Evolutionary conservation across 345 rosid species (phyloP).

Genomic region (Clausena lansium): DNA sequence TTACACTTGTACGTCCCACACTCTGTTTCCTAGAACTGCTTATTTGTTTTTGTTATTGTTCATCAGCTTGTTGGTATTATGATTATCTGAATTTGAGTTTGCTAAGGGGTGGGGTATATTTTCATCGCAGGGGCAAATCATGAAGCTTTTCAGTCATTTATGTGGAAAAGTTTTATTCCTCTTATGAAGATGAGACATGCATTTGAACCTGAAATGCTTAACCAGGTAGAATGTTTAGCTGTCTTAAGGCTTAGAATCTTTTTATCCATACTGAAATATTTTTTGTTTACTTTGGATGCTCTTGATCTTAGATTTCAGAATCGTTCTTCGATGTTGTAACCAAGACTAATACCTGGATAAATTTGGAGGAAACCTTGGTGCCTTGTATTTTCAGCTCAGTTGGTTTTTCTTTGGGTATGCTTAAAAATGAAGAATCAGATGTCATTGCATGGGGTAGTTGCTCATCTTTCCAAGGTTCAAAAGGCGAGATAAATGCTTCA

Average conservation of each 20-base stretch:
- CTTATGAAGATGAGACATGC: slow-evolving; percentile 55
- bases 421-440: slow-evolving; percentile 45
- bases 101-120: slow-evolving; percentile 2
- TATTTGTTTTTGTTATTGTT: background rate
- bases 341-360: slow-evolving; percentile 52
- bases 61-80: background rate
- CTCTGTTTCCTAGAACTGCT: background rate
- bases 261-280: slow-evolving; percentile 17
- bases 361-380: slow-evolving; percentile 61
- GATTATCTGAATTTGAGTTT: background rate
- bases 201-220: slow-evolving; percentile 64
- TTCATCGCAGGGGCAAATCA: slow-evolving; percentile 36
- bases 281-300: slow-evolving; percentile 20
- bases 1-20: background rate
- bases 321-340: slow-evolving; percentile 61
- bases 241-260: slow-evolving; percentile 1
- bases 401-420: slow-evolving; percentile 48
- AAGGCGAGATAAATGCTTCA: slow-evolving; percentile 15
- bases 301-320: slow-evolving; percentile 51
- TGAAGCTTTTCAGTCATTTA: slow-evolving; percentile 50
- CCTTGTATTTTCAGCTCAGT: slow-evolving; percentile 69
- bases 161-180: slow-evolving; percentile 71
- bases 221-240: slow-evolving; percentile 49
- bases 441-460: slow-evolving; percentile 37
- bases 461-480: slow-evolving; percentile 25